phyloP scores from a whole-genome alignment of 257 asterid genomes.

The Ilex asprella region DNA sequence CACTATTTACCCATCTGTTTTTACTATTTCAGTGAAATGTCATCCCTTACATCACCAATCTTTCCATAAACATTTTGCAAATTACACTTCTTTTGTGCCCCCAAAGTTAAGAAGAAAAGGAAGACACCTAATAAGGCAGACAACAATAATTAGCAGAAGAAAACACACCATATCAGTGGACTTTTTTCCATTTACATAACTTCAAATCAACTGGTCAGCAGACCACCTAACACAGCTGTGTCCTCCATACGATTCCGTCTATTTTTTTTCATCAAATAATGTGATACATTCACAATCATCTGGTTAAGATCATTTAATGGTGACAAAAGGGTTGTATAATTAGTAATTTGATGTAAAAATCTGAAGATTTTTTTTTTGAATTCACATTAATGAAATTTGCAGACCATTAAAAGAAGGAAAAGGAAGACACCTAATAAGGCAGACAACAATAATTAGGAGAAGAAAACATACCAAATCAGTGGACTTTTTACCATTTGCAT shows the following conservation, averaged over 20 bases:
- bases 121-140: constrained; percentile 44
- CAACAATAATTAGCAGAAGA: constrained; percentile 53
- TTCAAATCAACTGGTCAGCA: constrained; percentile 30
- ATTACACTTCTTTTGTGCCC: constrained; percentile 8
- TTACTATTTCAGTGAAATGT: constrained; percentile 33
- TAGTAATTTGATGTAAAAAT: no score
- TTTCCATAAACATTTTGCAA: constrained; percentile 9
- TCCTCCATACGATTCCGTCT: no score
- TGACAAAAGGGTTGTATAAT: no score
- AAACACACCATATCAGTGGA: constrained; percentile 29
- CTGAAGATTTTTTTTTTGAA: no score
- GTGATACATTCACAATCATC: no score
- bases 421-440: constrained; percentile 31
- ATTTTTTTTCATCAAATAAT: no score
- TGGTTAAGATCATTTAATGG: no score
- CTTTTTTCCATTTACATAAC: constrained; percentile 32
- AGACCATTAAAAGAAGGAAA: constrained; percentile 45
- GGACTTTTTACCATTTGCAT: constrained; percentile 35
- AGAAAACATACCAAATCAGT: constrained; percentile 30
- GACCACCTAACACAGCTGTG: constrained; percentile 33
- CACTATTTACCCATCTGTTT: constrained; percentile 20
- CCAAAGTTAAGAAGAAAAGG: constrained; percentile 17
- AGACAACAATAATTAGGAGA: constrained; percentile 64
- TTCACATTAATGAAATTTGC: constrained; percentile 16
- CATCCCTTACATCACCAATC: constrained; percentile 18